Percentiles rank a stretch among this genome's conserved stretches.
Evolutionary conservation across 768 basidiomycete genomes (phyloP).

Genomic region (Leccinum obscurum): DNA sequence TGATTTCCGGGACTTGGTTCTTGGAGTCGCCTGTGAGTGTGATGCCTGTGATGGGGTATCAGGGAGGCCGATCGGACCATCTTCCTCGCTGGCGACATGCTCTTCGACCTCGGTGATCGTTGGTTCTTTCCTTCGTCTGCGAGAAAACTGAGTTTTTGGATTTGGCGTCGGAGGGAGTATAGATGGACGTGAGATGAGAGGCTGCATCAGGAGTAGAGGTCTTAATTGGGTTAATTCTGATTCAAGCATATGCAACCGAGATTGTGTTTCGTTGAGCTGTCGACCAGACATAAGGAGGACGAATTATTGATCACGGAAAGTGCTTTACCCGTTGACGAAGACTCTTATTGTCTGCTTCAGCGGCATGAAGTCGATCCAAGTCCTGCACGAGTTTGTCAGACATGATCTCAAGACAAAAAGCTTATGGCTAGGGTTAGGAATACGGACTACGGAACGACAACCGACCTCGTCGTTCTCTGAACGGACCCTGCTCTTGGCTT

Average conservation of each 20-base stretch:
- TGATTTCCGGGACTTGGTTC: conserved; percentile 21
- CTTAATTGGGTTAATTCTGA: conserved; percentile 62
- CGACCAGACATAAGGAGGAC: conserved; percentile 9
- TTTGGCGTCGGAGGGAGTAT: conserved; percentile 25
- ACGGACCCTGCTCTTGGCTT: conserved; percentile 41
- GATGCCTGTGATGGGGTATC: conserved; percentile 19
- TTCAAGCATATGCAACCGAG: conserved; percentile 56
- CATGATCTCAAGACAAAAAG: background rate
- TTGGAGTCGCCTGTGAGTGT: conserved; percentile 23
- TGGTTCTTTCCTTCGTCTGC: conserved; percentile 30
- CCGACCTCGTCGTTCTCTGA: conserved; percentile 47
- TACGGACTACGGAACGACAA: background rate
- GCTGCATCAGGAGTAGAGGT: conserved; percentile 69
- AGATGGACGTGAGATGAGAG: conserved; percentile 34
- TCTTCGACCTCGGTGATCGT: conserved; percentile 28
- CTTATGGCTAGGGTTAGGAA: background rate
- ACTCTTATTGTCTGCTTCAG: conserved; percentile 61
- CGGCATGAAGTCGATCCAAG: conserved; percentile 48
- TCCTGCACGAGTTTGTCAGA: conserved; percentile 44
- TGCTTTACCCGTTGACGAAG: conserved; percentile 59
- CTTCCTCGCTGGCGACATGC: conserved; percentile 26
- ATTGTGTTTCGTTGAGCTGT: conserved; percentile 61
- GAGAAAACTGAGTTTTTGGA: conserved; percentile 19
- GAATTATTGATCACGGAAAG: background rate
- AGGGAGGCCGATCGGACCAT: conserved; percentile 21